phyloP scores from a whole-genome alignment of 2,329 filamentous ascomycete genomes.

The Fonsecaea multimorphosa region DNA sequence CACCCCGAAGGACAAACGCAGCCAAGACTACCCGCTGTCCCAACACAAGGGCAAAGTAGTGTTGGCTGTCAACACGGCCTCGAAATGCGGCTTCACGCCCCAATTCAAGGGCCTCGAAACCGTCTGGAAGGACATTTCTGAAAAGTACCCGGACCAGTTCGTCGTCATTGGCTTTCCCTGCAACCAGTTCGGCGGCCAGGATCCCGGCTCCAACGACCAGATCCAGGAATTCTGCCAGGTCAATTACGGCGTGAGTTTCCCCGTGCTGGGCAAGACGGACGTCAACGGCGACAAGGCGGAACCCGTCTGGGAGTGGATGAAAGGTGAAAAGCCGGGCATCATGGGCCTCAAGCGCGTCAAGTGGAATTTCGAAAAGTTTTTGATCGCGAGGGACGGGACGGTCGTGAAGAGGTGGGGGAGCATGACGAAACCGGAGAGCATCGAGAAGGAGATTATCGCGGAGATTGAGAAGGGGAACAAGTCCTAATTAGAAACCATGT shows the following conservation, averaged over 20 bases:
- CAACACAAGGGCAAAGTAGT: constrained; percentile 89
- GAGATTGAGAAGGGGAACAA: constrained; percentile 66
- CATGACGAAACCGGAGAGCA: constrained; percentile 79
- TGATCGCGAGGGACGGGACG: constrained; percentile 82
- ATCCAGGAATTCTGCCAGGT: constrained; percentile 86
- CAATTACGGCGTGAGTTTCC: constrained; percentile 94
- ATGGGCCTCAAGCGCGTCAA: constrained; percentile 87
- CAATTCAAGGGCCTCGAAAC: constrained; percentile 91
- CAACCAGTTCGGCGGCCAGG: constrained; percentile 95
- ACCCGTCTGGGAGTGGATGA: constrained; percentile 79
- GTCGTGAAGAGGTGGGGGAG: constrained; percentile 88
- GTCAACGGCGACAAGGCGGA: constrained; percentile 86
- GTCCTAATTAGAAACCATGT: no score
- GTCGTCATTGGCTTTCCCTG: constrained; percentile 93
- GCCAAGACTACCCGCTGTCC: constrained; percentile 71
- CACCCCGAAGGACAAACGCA: constrained; percentile 80
- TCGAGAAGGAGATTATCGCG: constrained; percentile 77
- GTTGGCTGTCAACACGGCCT: constrained; percentile 95
- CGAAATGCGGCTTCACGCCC: constrained; percentile 97
- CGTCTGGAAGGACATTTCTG: constrained; percentile 79
- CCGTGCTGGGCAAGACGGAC: constrained; percentile 87
- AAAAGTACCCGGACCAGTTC: constrained; percentile 75
- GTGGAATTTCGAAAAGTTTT: constrained; percentile 99
- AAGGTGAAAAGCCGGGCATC: constrained; percentile 75
- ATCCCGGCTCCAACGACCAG: constrained; percentile 80